Evolutionary conservation across 768 basidiomycete genomes (phyloP).

Genomic region (Panaeolus papilionaceus): DNA sequence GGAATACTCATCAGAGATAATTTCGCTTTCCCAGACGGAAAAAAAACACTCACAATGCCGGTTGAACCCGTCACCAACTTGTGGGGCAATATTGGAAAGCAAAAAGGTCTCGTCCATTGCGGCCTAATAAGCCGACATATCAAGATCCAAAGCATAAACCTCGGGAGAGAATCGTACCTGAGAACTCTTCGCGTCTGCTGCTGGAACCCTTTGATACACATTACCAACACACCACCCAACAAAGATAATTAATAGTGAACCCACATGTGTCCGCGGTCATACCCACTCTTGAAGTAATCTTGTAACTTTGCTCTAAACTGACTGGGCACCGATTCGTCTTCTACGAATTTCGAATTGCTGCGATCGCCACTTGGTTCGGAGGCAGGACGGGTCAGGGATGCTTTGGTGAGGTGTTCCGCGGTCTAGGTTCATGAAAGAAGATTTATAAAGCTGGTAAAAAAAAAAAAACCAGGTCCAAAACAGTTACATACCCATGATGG

Average conservation of each 20-base stretch:
- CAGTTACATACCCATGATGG: slow-evolving; percentile 82
- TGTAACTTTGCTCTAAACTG: slow-evolving; percentile 82
- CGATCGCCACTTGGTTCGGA: slow-evolving; percentile 64
- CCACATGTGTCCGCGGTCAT: slow-evolving; percentile 96
- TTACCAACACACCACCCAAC: background rate
- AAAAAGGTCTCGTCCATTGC: slow-evolving; percentile 98
- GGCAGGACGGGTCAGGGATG: slow-evolving; percentile 56
- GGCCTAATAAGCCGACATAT: slow-evolving; percentile 43
- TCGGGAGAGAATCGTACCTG: slow-evolving; percentile 52
- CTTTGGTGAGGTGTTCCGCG: slow-evolving; percentile 90
- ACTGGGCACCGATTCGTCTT: slow-evolving; percentile 80
- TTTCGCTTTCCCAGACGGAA: background rate
- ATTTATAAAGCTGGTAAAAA: background rate
- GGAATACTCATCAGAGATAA: slow-evolving; percentile 10
- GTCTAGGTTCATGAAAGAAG: slow-evolving; percentile 57
- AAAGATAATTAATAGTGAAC: slow-evolving; percentile 34
- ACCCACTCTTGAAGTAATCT: slow-evolving; percentile 93
- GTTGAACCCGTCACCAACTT: slow-evolving; percentile 98
- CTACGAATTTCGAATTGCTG: slow-evolving; percentile 76
- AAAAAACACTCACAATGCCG: slow-evolving; percentile 74
- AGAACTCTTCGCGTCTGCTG: slow-evolving; percentile 92
- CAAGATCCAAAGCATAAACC: background rate
- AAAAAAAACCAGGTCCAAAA: background rate
- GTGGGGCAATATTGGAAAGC: slow-evolving; percentile 95
- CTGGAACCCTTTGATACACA: slow-evolving; percentile 75